Evolutionary conservation across 2,329 filamentous ascomycete species (phyloP).

Genomic region (Didymella pomorum): DNA sequence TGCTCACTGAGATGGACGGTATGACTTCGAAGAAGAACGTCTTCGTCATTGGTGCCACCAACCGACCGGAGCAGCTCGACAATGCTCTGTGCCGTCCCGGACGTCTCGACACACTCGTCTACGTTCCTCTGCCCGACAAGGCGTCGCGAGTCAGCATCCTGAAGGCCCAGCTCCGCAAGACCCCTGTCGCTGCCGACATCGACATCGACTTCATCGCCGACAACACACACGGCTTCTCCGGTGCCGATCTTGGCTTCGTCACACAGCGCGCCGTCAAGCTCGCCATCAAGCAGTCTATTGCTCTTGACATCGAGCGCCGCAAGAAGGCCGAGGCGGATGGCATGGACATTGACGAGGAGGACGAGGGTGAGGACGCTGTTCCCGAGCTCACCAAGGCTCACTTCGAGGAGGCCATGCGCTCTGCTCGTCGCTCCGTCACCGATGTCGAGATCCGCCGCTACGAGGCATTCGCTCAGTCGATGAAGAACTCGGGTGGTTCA

Average conservation of each 20-base stretch:
- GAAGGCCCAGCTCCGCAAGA: slow-evolving; percentile 97
- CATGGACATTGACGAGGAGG: slow-evolving; percentile 76
- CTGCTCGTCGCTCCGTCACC: slow-evolving; percentile 89
- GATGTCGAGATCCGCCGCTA: slow-evolving; percentile 98
- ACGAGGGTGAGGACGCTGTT: slow-evolving; percentile 85
- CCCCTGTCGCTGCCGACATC: slow-evolving; percentile 85
- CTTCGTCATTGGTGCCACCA: slow-evolving; percentile 98
- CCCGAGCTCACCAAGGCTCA: slow-evolving; percentile 95
- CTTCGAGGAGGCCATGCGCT: slow-evolving; percentile 98
- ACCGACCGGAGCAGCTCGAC: slow-evolving; percentile 97
- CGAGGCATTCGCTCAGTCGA: slow-evolving; percentile 97
- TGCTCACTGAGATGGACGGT: slow-evolving; percentile 98
- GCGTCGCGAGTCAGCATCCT: slow-evolving; percentile 87
- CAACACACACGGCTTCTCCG: slow-evolving; percentile 98
- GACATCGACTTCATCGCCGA: slow-evolving; percentile 90
- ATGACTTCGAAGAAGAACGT: slow-evolving; percentile 99
- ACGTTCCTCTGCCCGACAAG: slow-evolving; percentile 95
- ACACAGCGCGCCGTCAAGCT: slow-evolving; percentile 99
- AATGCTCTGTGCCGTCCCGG: slow-evolving; percentile 97
- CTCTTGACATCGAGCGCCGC: slow-evolving; percentile 83
- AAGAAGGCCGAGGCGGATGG: slow-evolving; percentile 84
- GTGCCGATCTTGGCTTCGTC: slow-evolving; percentile 99
- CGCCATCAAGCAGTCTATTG: slow-evolving; percentile 97
- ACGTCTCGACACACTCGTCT: slow-evolving; percentile 98
- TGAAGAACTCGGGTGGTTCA: slow-evolving; percentile 97